phyloP scores from a whole-genome alignment of 768 basidiomycete species.

The Mycena maculata region DNA sequence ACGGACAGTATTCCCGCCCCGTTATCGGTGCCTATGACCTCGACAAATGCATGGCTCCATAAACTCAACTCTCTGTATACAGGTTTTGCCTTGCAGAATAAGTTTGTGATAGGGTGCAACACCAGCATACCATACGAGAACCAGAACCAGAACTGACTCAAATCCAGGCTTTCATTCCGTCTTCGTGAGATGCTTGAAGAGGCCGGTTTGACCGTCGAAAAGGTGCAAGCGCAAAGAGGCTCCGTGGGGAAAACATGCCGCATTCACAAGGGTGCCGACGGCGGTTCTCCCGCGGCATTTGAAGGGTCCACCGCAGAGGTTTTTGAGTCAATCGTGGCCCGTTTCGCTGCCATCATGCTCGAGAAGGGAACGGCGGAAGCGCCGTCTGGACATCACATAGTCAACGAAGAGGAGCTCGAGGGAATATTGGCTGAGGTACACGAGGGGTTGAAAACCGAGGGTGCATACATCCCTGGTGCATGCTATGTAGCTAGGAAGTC shows the following conservation, averaged over 20 bases:
- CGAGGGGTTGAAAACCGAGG: too few relatives aligned
- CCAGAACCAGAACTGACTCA: neutral
- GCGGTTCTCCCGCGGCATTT: slow-evolving; percentile 6
- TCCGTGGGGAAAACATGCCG: neutral
- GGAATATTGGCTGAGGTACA: too few relatives aligned
- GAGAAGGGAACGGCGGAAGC: too few relatives aligned
- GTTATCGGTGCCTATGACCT: slow-evolving; percentile 16
- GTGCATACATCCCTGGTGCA: too few relatives aligned
- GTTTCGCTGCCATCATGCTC: neutral
- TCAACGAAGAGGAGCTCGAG: too few relatives aligned
- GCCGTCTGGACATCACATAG: too few relatives aligned
- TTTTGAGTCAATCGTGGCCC: neutral
- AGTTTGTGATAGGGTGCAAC: slow-evolving; percentile 29
- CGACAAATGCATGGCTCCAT: slow-evolving; percentile 20
- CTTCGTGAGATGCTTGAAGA: neutral
- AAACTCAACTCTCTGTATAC: slow-evolving; percentile 31
- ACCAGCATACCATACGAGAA: neutral
- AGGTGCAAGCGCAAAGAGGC: neutral
- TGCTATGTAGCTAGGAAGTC: too few relatives aligned
- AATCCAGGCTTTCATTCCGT: neutral
- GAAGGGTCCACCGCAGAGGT: slow-evolving; percentile 1
- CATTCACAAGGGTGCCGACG: neutral
- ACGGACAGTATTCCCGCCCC: neutral
- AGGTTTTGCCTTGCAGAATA: slow-evolving; percentile 13
- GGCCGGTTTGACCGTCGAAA: neutral